These are phyloP conservation scores for Lentinula aciculospora DNA, from an alignment of 768 basidiomycete genomes.

Conservation along the genomic window DNA sequence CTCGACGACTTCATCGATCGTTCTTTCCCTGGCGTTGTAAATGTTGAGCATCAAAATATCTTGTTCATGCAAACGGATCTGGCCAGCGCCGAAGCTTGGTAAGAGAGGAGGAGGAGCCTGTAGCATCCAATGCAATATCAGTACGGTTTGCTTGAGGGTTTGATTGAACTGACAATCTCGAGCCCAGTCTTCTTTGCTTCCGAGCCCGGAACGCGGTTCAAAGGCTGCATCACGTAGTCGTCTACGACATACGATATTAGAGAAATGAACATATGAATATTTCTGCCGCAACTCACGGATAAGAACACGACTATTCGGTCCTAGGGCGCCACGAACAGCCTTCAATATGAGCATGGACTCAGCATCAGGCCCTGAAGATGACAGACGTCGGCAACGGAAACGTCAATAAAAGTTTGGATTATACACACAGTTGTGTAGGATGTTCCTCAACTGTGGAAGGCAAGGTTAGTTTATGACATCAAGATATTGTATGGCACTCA, in stretches of 20 bases:
- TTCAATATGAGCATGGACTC: neutral
- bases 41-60: neutral
- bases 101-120: neutral
- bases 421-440: neutral
- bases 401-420: no score
- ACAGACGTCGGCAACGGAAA: no score
- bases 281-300: neutral
- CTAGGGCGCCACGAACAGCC: neutral
- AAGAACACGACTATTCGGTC: neutral
- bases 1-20: neutral
- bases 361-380: neutral
- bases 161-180: neutral
- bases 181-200: neutral
- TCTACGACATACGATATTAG: neutral
- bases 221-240: neutral
- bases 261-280: neutral
- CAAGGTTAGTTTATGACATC: neutral
- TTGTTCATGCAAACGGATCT: neutral
- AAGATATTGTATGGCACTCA: neutral
- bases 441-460: no score
- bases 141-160: no score
- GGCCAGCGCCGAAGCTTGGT: neutral
- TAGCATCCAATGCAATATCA: neutral
- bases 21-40: neutral
- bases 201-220: neutral